Base-by-base conservation (phyloP, 2,329 filamentous ascomycete genomes). In the Truncatella angustata region DNA sequence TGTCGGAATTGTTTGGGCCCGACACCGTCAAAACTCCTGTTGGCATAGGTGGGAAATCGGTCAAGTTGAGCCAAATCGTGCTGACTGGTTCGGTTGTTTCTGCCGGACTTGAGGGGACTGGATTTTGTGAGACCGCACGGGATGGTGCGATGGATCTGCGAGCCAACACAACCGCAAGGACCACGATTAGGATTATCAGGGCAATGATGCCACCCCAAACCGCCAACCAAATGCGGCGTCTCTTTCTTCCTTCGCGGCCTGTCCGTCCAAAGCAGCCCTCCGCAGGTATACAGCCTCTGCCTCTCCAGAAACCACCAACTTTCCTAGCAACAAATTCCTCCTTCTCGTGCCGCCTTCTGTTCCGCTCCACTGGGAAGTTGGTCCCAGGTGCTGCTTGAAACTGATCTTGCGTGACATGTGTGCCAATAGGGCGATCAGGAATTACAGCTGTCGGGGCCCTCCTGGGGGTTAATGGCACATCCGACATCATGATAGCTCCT, bases 21-120 rank as follows among this genome's bases (percentile, higher is more conserved):
- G 88, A 82, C 14, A 97, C 80, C 0, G 90, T 95, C 55, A 90
- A 79, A 16, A 93, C 79, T 0, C 92, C 93, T 0, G 89, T 93
- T 2, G 90, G 90, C 63, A 97, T 90, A 0, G 91, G 87, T 16
- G 92, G 92, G 59, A 90, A 96, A 47, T 86, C 85, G 1, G 92
- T 95, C 55, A 95, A 68, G 64, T 96, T 96, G 52, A 96, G 77
- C 87, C 90, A 97, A 48, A 76, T 74, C 76, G n/a, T 70, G 70
- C 7, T 16, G 37, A 48, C 46, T 61, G 59, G n/a, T 59, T 9
- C 20, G 24, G n/a, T 20, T 14, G n/a, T 24, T 43, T 14, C 21
- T 14, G 7, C 28, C 14, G 28, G 28, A 14, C 28, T 20, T 32
- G 14, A 18, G n/a, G n/a, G n/a, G n/a, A 23, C 26, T 2, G 43